Evolutionary conservation across 1,284 basidiomycete species (phyloP), one percentile per base, ranked within the genome.

Genomic region (Rhodotorula sp.): DNA sequence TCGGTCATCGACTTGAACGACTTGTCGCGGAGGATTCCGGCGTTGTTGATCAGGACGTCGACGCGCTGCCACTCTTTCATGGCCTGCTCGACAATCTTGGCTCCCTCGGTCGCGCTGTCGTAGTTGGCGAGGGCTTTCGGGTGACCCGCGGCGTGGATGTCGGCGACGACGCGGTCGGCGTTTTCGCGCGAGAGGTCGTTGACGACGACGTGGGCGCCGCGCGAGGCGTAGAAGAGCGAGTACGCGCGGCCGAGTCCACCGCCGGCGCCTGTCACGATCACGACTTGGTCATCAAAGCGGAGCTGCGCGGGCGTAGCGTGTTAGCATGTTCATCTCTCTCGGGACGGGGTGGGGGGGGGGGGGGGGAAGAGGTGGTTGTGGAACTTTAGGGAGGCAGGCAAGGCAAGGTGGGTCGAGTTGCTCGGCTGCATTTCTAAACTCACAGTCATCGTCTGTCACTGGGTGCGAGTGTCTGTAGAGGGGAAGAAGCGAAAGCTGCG

Each of bases 261-360:
- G 46, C 96, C 96, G 66, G 93, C 95, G 68, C 96, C 96, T 60
- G 96, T 99, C 75, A 99, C 84, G 77, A 99, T 86, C 75, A 95
- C 91, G 51, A 93, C 94, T 72, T 96, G 91, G 75, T 89, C 90
- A 83, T 93, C 90, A 86, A 95, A 97, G 10, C 88, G 89, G 33
- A 91, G 60, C 70, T 76, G 70, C 48, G 24, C 2, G 45, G 1
- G 18, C 4, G 7, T 29, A 29, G 29, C 15, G 29, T 18, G 60
- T 49, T 18, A 58, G 56, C 14, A 14, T 6, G 42, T n/a, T 18
- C 22, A 8, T 15, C 22, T 37, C n/a, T 12, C 10, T 24, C 17
- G 17, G 22, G 8, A 22, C 24, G 12, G 37, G 42, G 10, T 29
- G 26, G 33, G 37, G n/a, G n/a, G n/a, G n/a, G n/a, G n/a, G n/a